These are phyloP conservation scores for Melanogaster broomeanus DNA, from an alignment of 768 basidiomycete species.

Conservation along the genomic window DNA sequence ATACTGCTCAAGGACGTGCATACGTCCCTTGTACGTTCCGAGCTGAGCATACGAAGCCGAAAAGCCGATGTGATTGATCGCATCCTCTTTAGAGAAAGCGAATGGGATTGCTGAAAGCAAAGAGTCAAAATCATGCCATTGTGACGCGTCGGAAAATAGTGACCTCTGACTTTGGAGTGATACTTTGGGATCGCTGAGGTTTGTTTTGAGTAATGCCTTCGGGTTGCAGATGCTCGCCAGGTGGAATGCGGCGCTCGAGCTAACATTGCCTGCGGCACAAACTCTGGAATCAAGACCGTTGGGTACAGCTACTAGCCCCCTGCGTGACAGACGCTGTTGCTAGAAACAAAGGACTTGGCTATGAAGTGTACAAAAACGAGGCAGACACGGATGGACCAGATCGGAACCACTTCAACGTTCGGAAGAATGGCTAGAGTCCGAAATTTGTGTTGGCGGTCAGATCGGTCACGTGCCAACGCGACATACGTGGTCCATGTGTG, in stretches of 20 bases:
- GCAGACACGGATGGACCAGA: too few species aligned
- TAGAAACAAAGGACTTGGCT: too few species aligned
- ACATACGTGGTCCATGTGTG: constrained; percentile 32
- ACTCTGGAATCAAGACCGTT: too few species aligned
- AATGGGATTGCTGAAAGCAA: constrained; percentile 51
- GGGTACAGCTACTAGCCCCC: too few species aligned
- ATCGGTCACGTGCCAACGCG: constrained; percentile 29
- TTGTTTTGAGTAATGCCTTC: neutral
- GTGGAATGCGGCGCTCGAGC: too few species aligned
- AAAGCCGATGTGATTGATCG: constrained; percentile 40
- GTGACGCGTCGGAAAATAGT: constrained; percentile 3
- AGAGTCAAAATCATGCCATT: constrained; percentile 8
- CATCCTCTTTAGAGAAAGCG: constrained; percentile 45
- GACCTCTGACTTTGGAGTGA: constrained; percentile 43
- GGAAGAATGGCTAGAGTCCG: too few species aligned
- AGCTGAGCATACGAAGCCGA: constrained; percentile 30
- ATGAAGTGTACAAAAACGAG: too few species aligned
- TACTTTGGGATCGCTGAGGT: constrained; percentile 19
- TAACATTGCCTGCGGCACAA: too few species aligned
- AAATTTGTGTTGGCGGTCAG: too few species aligned
- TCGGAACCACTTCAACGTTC: too few species aligned
- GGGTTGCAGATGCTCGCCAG: too few species aligned
- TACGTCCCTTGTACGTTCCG: constrained; percentile 7
- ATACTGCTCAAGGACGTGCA: constrained; percentile 21
- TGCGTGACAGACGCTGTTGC: too few species aligned